Base-by-base conservation (phyloP, 345 rosid species). In the Melastoma malabathricum region DNA sequence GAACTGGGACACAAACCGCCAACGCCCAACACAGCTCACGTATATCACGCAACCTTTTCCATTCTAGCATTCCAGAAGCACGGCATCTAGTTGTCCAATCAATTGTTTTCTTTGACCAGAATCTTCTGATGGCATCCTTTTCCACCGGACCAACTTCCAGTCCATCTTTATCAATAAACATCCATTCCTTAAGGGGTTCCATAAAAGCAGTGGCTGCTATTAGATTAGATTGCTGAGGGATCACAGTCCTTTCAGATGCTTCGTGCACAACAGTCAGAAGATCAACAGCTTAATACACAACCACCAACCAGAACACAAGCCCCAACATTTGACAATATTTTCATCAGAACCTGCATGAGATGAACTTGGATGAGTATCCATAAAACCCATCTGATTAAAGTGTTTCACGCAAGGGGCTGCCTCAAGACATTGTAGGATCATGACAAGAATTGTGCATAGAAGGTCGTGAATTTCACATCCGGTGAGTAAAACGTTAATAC, bases 161-260 rank as follows among this genome's bases (percentile, higher is more conserved):
- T 60, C 97, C 95, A 72, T 75, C 72, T 58, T 81, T 76, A 64
- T 79, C 89, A 49, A 76, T 58, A 64, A 79, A 83, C 86, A 81
- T 83, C 99, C 99, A 92, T 72, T 92, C 99, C 75, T 92, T 92
- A 25, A 81, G 89, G 31, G 99, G 89, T 71, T 92, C 99, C 99
- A 92, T 84, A 73, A 92, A 92, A 50, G 99, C 99, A 65, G 90
- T 79, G 53, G 99, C 95, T 58, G 99, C 99, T 66, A 92, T 75
- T 69, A 92, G 68, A 68, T 92, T 92, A 45, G 99, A 92, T 49
- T 92, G 99, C 52, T 88, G 73, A 59, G 99, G 99, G 61, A 84
- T 92, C 51, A 86, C 86, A 29, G 97, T 92, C 73, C 99, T 83
- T 61, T 92, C 99, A 46, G 95, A 88, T 70, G 94, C 78, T 87